Evolutionary conservation across 2,329 filamentous ascomycete genomes (phyloP), one percentile per base, ranked within the genome.

Genomic region (Aspergillus cejpii): DNA sequence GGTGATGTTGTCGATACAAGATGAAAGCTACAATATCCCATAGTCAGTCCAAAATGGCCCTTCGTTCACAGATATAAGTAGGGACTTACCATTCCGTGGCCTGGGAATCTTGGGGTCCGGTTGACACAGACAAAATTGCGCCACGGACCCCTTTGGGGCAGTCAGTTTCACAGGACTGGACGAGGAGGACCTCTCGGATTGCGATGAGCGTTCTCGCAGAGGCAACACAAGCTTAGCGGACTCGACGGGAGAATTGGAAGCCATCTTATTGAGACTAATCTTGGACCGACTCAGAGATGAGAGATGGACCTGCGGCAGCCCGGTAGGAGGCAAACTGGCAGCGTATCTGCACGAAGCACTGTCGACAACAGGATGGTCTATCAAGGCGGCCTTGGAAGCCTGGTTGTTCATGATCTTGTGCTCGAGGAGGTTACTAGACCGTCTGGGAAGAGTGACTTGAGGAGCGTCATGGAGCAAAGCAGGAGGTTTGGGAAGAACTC

Each of bases 11-110:
- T 29, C 92, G 88, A 72, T 95, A 98, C 57, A 98, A 76, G 55
- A 98, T 98, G 72, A 98, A 98, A 40, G 91, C 92, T 98, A 66
- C 64, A 63, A 17, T 11, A 95, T 87, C 89, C 94, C 66, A n/a
- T 65, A 62, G 7, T 41, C 31, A 41, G 44, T 45, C 21, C 37
- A 28, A 24, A 4, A 24, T 10, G 23, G 17, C 8, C 12, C 15
- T 27, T 29, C 19, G 54, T 50, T 48, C 42, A 52, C 44, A 39
- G 53, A 50, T 47, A 44, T 55, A 39, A 50, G 11, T 8, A 54
- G 43, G 37, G 73, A n/a, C 80, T 68, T 68, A 84, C 82, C 80
- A 72, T 86, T 86, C 66, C 82, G 76, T 54, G 82, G 82, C 56
- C 82, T 72, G 47, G 82, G 82, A 49, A 85, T 84, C 64, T 85